phyloP scores from a whole-genome alignment of 106 monocot genomes.

The Dendrobium nobile region DNA sequence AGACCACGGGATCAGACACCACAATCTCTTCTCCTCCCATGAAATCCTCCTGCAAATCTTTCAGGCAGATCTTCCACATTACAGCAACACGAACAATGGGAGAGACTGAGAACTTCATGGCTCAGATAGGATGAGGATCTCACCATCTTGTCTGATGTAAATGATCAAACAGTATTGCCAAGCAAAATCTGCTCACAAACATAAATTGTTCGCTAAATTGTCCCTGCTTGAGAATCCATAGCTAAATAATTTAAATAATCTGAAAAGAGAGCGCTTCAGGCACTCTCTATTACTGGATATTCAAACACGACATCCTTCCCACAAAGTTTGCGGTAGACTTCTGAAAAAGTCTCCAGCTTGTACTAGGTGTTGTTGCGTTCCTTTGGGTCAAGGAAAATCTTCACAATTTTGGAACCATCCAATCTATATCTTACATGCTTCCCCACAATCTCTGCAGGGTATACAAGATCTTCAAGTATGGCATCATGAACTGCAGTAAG shows the following conservation, averaged over 20 bases:
- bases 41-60: too few relatives aligned
- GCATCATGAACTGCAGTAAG: conserved; percentile 58
- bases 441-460: conserved; percentile 64
- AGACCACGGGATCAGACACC: conserved; percentile 28
- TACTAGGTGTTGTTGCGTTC: conserved; percentile 65
- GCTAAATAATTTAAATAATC: not conserved
- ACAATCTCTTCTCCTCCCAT: too few relatives aligned
- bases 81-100: conserved; percentile 30
- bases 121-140: conserved; percentile 31
- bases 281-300: conserved; percentile 46
- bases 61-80: too few relatives aligned
- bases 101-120: conserved; percentile 29
- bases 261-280: conserved; percentile 9
- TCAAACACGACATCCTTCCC: conserved; percentile 77
- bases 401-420: conserved; percentile 42
- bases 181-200: not conserved
- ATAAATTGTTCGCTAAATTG: not conserved
- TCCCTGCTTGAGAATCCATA: not conserved
- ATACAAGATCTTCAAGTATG: conserved; percentile 53
- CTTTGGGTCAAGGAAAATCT: conserved; percentile 53
- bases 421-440: conserved; percentile 45
- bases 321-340: conserved; percentile 58
- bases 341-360: conserved; percentile 49
- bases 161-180: not conserved
- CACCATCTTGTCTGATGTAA: conserved; percentile 37